These are phyloP conservation scores for Helotiales sp. DNA, from an alignment of 2,329 filamentous ascomycete genomes.

Conservation along the genomic window DNA sequence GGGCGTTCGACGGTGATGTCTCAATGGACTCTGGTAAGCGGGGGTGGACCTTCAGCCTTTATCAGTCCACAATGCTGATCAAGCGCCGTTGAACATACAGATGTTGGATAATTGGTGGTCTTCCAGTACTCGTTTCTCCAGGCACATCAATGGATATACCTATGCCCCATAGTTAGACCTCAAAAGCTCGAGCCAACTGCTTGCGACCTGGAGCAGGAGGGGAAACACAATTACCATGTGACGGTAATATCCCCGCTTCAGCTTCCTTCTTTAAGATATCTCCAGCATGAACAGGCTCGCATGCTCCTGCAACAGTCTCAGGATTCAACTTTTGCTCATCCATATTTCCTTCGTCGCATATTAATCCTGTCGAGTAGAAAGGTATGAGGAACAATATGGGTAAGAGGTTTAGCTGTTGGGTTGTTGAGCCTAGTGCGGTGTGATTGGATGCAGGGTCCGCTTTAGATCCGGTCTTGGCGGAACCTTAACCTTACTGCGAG, in stretches of 20 bases:
- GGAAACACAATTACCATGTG: constrained; percentile 42
- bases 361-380: background rate
- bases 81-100: constrained; percentile 27
- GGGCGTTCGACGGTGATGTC: constrained; percentile 63
- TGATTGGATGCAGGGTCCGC: background rate
- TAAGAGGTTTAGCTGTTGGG: constrained; percentile 11
- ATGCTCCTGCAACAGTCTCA: background rate
- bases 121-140: constrained; percentile 35
- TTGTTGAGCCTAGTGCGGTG: background rate
- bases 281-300: constrained; percentile 23
- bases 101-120: constrained; percentile 39
- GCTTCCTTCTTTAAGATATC: constrained; percentile 30
- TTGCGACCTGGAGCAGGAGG: background rate
- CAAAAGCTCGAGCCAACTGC: constrained; percentile 2
- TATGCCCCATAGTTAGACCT: constrained; percentile 9
- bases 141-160: constrained; percentile 44
- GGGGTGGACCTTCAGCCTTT: constrained; percentile 40
- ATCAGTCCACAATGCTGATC: constrained; percentile 2
- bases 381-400: background rate
- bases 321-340: constrained; percentile 1
- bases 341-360: constrained; percentile 2
- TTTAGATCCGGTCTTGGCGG: no score
- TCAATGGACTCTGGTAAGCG: constrained; percentile 55
- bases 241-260: constrained; percentile 42
- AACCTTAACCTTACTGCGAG: background rate